A percentile compares a stretch with the other conserved stretches of the same genome.
These are phyloP conservation scores for Colletotrichum sp. DNA, from an alignment of 2,329 filamentous ascomycete genomes.

Conservation along the genomic window DNA sequence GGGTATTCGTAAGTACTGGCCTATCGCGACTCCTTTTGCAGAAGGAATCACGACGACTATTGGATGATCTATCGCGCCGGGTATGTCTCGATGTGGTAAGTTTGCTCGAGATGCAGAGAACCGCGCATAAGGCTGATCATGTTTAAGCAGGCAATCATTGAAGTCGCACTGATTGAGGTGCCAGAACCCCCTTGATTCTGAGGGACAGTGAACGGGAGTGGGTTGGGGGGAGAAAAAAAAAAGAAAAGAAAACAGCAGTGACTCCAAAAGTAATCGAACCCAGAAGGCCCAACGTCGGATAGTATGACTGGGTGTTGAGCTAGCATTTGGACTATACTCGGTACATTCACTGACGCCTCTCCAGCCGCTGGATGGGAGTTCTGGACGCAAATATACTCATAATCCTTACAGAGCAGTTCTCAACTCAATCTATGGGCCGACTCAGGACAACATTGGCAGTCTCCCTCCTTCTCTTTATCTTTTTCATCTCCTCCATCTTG, in stretches of 20 bases:
- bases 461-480: too few relatives aligned
- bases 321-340: background rate
- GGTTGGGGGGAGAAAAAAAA: background rate
- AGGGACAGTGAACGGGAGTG: background rate
- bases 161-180: background rate
- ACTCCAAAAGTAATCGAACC: background rate
- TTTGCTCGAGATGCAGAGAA: background rate
- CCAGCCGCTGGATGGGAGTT: too few relatives aligned
- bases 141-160: background rate
- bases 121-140: background rate
- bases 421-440: too few relatives aligned
- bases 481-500: too few relatives aligned
- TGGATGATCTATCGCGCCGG: background rate
- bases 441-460: too few relatives aligned
- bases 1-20: background rate
- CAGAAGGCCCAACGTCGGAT: background rate
- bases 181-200: background rate
- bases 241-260: background rate
- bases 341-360: too few relatives aligned
- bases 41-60: background rate
- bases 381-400: too few relatives aligned
- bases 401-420: too few relatives aligned
- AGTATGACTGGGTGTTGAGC: background rate
- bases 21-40: background rate
- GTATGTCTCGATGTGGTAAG: background rate